Evolutionary conservation across 2,329 filamentous ascomycete genomes (phyloP), one percentile per base, ranked within the genome.

Genomic region (Claviceps cyperi): DNA sequence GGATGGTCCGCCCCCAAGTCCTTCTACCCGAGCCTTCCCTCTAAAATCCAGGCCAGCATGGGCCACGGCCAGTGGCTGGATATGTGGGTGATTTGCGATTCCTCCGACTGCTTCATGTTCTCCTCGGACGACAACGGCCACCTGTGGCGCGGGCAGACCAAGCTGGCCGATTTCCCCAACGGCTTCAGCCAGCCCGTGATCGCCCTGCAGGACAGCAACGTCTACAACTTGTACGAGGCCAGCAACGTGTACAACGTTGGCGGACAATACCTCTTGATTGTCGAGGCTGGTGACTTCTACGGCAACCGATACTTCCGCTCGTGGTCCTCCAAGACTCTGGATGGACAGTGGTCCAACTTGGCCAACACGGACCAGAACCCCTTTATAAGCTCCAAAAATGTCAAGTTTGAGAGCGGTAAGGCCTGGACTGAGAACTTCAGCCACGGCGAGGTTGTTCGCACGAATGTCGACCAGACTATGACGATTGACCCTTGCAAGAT

Each of bases 51-150:
- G 73, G 82, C 69, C 0, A 69, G 58, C 50, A 74, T 73, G 8
- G 59, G 62, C 62, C 80, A 74, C 0, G 77, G 77, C 0, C 59
- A 68, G 11, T 49, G 48, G 48, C 83, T 84, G 53, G 80, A 84
- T 61, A 78, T 81, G 64, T 77, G 78, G 0, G 55, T 83, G 50
- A 83, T 84, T 54, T 78, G 76, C 40, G 81, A 84, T 61, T 64
- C 63, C 59, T 63, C 60, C 6, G 74, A 75, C 64, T 82, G 83
- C 77, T 83, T 83, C 56, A 67, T 84, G 4, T 84, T 84, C 73
- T 84, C 83, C 56, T 70, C 72, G 0, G 81, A 78, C 7, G 81
- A 84, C 64, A 81, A 84, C 54, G 81, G 81, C 61, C 74, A 73
- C 44, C 80, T 84, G 59, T 84, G 84, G 65, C 72, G 80, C 1